These are phyloP conservation scores for Amoebophrya sp. DNA, from an alignment of 169 alveolate genomes.

Conservation along the genomic window DNA sequence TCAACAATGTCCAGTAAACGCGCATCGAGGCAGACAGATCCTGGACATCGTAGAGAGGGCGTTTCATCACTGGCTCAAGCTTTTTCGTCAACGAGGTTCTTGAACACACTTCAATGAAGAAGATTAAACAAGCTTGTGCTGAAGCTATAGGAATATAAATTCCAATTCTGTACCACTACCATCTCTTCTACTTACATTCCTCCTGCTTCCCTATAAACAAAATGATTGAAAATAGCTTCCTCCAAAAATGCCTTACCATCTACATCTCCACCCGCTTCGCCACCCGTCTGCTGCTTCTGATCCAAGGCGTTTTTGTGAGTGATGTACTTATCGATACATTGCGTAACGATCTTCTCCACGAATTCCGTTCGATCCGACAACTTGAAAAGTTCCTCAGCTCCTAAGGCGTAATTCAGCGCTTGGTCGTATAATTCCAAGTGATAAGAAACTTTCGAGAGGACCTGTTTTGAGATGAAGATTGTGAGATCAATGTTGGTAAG, in stretches of 20 bases:
- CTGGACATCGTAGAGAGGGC: too few relatives aligned
- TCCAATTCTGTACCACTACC: too few relatives aligned
- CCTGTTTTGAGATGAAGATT: too few relatives aligned
- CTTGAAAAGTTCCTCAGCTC: neutral
- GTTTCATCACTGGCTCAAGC: too few relatives aligned
- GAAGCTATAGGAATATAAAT: too few relatives aligned
- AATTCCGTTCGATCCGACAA: neutral
- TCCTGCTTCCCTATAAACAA: too few relatives aligned
- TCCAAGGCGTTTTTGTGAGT: neutral
- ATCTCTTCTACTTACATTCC: too few relatives aligned
- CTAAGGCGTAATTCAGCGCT: neutral
- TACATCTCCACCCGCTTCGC: neutral
- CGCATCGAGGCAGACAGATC: neutral
- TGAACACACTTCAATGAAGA: too few relatives aligned
- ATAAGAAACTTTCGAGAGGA: neutral
- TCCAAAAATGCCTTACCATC: too few relatives aligned
- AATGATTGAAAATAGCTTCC: too few relatives aligned
- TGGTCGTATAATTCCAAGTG: neutral
- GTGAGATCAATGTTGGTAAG: neutral
- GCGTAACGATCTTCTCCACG: constrained; percentile 3
- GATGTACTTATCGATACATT: constrained; percentile 14
- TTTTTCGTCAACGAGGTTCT: too few relatives aligned
- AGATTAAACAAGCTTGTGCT: too few relatives aligned
- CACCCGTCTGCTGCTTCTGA: neutral
- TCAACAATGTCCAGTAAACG: neutral